phyloP scores from a whole-genome alignment of 176 grass and related monocot genomes.

The Alloteropsis semialata region DNA sequence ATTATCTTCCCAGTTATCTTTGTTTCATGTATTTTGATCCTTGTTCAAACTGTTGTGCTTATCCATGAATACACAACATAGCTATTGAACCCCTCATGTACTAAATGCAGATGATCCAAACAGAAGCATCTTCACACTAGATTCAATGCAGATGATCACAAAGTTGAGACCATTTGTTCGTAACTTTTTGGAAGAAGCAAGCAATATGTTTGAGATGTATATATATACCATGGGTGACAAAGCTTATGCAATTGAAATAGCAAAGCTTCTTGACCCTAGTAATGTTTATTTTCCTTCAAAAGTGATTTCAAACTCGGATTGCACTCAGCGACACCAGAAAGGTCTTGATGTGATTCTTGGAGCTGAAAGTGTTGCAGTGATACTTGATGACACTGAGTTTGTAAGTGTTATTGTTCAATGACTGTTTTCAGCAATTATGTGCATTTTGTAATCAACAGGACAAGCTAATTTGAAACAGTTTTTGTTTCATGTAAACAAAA shows the following conservation, averaged over 20 bases:
- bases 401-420: conserved; percentile 49
- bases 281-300: conserved; percentile 83
- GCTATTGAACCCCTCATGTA: background rate
- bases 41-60: conserved; percentile 14
- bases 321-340: conserved; percentile 85
- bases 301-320: conserved; percentile 83
- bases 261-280: conserved; percentile 82
- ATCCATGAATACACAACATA: background rate
- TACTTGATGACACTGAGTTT: conserved; percentile 89
- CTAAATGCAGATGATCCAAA: conserved; percentile 58
- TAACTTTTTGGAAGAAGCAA: conserved; percentile 83
- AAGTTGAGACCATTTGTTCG: conserved; percentile 84
- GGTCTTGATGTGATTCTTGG: conserved; percentile 95
- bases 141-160: conserved; percentile 80
- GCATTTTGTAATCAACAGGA: background rate
- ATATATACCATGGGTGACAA: conserved; percentile 95
- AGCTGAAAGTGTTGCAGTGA: conserved; percentile 70
- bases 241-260: conserved; percentile 88
- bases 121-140: conserved; percentile 64
- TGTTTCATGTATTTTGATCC: conserved; percentile 4
- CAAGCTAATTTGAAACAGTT: background rate
- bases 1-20: background rate
- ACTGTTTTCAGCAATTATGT: background rate
- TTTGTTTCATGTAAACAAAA: background rate
- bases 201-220: conserved; percentile 86